Base-by-base conservation (phyloP, 2,329 filamentous ascomycete species). In the Fusarium sororula region DNA sequence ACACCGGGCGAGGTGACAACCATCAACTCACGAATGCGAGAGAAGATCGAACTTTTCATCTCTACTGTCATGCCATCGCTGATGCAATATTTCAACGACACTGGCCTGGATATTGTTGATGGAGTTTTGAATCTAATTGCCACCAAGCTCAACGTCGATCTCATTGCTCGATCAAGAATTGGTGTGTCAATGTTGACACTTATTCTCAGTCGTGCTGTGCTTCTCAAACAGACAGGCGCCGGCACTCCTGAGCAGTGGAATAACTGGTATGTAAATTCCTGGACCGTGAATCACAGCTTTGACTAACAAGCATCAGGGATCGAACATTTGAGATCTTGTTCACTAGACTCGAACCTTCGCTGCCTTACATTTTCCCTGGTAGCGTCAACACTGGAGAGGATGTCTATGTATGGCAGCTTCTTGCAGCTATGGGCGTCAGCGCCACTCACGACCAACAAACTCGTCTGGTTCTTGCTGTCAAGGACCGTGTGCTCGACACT, bases 401-500 rank as follows among this genome's bases (percentile, higher is more conserved):
- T 79, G 92, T 98, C 79, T 97, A 98, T 80, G 94, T 98, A 44
- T 99, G 96, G 96, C 96, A 98, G 83, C 97, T 98, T 82, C 88
- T 99, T 74, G 96, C 96, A 14, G 95, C 96, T 18, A 94, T 98
- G 83, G 96, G 96, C 72, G 96, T 98, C 74, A 95, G 94, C 58
- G 96, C 96, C 39, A 95, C 91, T 80, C 94, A 95, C 20, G 95
- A 98, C 76, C 96, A 99, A 84, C 96, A 99, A 83, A 96, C 98
- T 81, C 90, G 95, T 66, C 88, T 99, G 63, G 96, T 99, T 15
- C 90, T 98, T 79, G 95, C 95, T 45, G 96, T 99, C 77, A 99
- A 98, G 89, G 96, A 99, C 79, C 92, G 96, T 61, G 96, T 99
- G 67, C 97, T 98, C 90, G 95, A 98, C 81, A 98, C 96, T 1